These are phyloP conservation scores for Trichoderma gamsii DNA, from an alignment of 495 filamentous ascomycete genomes.

Conservation along the genomic window DNA sequence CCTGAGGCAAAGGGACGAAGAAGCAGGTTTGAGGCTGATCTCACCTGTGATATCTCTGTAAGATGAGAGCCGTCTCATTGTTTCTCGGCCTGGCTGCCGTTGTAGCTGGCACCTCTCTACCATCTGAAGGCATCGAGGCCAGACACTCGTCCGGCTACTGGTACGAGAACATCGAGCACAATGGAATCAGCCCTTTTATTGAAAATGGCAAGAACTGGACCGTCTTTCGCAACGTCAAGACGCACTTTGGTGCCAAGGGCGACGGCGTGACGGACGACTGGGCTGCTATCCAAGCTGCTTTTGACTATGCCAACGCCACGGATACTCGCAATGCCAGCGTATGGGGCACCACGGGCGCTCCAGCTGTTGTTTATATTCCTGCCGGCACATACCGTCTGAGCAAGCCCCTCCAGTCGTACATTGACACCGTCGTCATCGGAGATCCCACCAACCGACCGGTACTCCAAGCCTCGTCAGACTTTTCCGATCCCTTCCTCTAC, in stretches of 20 bases:
- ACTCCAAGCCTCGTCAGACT: slow-evolving; percentile 53
- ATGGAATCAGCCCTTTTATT: slow-evolving; percentile 36
- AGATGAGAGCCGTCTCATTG: not conserved
- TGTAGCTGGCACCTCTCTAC: not conserved
- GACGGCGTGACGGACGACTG: slow-evolving; percentile 68
- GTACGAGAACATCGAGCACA: slow-evolving; percentile 31
- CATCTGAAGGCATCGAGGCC: not conserved
- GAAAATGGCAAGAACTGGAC: slow-evolving; percentile 35
- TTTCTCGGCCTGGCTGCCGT: slow-evolving; percentile 6
- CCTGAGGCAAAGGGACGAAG: not conserved
- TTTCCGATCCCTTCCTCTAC: slow-evolving; percentile 52
- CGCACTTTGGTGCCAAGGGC: slow-evolving; percentile 66
- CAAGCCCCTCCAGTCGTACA: slow-evolving; percentile 34
- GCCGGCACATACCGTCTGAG: slow-evolving; percentile 40
- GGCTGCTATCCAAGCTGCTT: slow-evolving; percentile 54
- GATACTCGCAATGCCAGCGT: slow-evolving; percentile 23
- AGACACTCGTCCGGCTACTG: slow-evolving; percentile 19
- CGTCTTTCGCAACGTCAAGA: slow-evolving; percentile 62
- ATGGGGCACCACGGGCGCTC: slow-evolving; percentile 42
- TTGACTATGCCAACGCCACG: slow-evolving; percentile 24
- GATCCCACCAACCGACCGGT: slow-evolving; percentile 58
- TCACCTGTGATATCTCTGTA: not conserved
- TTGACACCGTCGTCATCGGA: slow-evolving; percentile 47
- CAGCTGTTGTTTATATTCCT: slow-evolving; percentile 47
- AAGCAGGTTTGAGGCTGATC: not conserved